phyloP scores from a whole-genome alignment of 306 rosid species.

The Cucumis hystrix region DNA sequence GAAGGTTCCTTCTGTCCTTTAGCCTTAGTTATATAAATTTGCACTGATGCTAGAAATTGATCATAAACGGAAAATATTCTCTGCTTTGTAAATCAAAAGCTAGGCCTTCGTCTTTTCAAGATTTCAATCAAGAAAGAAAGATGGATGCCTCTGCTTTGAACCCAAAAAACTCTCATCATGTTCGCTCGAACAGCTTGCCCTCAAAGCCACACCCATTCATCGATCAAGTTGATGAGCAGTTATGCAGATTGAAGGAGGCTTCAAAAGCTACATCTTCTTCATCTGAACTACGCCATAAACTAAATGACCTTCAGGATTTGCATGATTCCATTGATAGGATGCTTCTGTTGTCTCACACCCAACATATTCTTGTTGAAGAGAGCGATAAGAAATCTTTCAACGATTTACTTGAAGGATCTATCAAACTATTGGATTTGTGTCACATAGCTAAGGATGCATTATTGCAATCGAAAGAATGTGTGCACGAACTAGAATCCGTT shows the following conservation, averaged over 20 bases:
- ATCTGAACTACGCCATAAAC: conserved; percentile 6
- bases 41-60: neutral
- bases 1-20: conserved; percentile 8
- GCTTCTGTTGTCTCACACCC: conserved; percentile 14
- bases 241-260: conserved; percentile 8
- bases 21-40: neutral
- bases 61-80: neutral
- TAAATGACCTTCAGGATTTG: conserved; percentile 10
- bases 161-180: neutral
- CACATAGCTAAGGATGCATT: conserved; percentile 17
- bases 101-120: neutral
- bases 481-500: conserved; percentile 11
- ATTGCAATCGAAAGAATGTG: conserved; percentile 10
- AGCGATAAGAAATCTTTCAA: neutral
- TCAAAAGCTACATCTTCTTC: conserved; percentile 10
- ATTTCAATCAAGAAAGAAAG: neutral
- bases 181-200: conserved; percentile 23
- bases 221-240: conserved; percentile 5
- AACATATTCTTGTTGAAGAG: conserved; percentile 6
- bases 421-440: conserved; percentile 17
- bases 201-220: conserved; percentile 17
- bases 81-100: neutral
- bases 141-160: conserved; percentile 9
- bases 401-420: conserved; percentile 20
- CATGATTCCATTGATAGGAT: conserved; percentile 18